Conservation (phyloP, 495 filamentous ascomycete genomes). For the Penicillium pulvis region DNA sequence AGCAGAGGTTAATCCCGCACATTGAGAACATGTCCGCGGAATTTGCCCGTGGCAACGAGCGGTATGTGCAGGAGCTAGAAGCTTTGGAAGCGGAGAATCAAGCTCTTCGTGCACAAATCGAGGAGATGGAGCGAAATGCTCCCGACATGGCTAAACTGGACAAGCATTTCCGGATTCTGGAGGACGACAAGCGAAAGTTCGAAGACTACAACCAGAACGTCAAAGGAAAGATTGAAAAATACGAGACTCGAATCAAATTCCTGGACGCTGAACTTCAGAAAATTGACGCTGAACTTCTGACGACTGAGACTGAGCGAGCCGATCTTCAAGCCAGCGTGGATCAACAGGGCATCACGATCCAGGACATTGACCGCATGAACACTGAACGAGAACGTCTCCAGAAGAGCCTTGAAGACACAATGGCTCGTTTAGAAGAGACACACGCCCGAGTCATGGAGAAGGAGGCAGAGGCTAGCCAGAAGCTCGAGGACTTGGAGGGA, state of each 20-base stretch:
- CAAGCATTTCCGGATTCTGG: constrained; percentile 80
- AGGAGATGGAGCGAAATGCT: constrained; percentile 80
- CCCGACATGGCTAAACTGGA: constrained; percentile 82
- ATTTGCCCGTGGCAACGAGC: constrained; percentile 81
- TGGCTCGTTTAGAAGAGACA: constrained; percentile 73
- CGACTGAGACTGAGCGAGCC: constrained; percentile 77
- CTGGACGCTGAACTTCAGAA: constrained; percentile 80
- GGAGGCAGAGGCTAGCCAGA: constrained; percentile 76
- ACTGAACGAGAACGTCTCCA: constrained; percentile 89
- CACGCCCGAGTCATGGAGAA: constrained; percentile 81
- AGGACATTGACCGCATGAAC: constrained; percentile 99
- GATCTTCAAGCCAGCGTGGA: constrained; percentile 83
- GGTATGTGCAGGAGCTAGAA: constrained; percentile 78
- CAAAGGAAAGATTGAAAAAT: constrained; percentile 78
- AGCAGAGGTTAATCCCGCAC: constrained; percentile 74
- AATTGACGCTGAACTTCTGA: constrained; percentile 71
- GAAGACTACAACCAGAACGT: constrained; percentile 85
- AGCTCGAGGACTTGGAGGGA: constrained; percentile 86
- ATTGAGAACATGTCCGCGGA: constrained; percentile 84
- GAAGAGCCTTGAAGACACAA: constrained; percentile 75
- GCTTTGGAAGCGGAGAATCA: constrained; percentile 82
- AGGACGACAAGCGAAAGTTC: constrained; percentile 89
- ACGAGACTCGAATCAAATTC: constrained; percentile 72
- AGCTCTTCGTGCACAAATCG: constrained; percentile 75
- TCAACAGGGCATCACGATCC: constrained; percentile 87